Evolutionary conservation across 2,329 filamentous ascomycete species (phyloP).

Genomic region (Colletotrichum lindemuthianum): DNA sequence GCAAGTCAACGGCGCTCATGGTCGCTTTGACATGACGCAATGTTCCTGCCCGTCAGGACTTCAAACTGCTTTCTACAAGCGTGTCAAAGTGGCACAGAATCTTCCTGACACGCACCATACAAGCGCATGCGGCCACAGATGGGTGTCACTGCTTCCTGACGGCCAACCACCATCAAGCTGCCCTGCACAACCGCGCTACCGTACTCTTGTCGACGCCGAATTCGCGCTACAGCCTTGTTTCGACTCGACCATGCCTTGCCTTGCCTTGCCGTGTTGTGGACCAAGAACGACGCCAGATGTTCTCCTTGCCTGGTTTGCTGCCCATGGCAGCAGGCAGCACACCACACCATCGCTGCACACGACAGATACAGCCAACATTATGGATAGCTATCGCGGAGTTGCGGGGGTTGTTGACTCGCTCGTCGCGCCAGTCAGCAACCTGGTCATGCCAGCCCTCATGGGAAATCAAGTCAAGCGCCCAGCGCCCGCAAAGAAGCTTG

Average conservation of each 20-base stretch:
- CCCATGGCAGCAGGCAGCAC: neutral
- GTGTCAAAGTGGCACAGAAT: neutral
- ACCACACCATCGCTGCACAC: neutral
- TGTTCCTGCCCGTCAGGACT: too few species aligned
- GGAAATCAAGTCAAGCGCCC: neutral
- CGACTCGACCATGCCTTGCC: constrained; percentile 5
- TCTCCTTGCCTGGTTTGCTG: neutral
- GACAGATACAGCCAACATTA: neutral
- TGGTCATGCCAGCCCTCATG: constrained; percentile 6
- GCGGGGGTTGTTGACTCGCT: neutral
- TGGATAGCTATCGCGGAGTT: too few species aligned
- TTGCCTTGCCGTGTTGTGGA: neutral
- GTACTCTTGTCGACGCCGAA: constrained; percentile 22
- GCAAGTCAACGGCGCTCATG: too few species aligned
- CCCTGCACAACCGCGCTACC: constrained; percentile 29
- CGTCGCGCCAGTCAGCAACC: neutral
- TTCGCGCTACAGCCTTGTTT: constrained; percentile 34
- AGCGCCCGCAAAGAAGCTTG: neutral
- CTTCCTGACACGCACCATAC: constrained; percentile 3
- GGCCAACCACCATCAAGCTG: constrained; percentile 17
- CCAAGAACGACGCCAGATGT: neutral
- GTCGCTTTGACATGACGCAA: too few species aligned
- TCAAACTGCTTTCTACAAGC: too few species aligned
- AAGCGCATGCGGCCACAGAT: constrained; percentile 14
- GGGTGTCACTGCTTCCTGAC: neutral